A percentile compares a stretch with the other conserved stretches of the same genome.
These are phyloP conservation scores for Apocynum venetum DNA, from an alignment of 257 asterid species.

Conservation along the genomic window DNA sequence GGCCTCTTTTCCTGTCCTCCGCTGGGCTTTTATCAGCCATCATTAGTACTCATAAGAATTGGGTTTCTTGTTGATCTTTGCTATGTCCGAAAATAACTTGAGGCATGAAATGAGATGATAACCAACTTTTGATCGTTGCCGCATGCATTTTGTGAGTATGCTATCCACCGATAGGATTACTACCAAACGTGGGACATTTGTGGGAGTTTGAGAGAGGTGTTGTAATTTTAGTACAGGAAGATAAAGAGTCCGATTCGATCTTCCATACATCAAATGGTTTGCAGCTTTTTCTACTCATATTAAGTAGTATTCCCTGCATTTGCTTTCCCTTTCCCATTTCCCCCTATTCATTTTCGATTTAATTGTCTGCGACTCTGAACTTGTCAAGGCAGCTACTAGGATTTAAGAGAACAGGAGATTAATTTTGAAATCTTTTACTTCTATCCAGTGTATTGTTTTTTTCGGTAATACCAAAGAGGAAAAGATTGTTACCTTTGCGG, in stretches of 20 bases:
- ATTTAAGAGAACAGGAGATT: background rate
- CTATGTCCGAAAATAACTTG: background rate
- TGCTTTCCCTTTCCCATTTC: background rate
- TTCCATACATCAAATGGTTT: background rate
- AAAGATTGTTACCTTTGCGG: background rate
- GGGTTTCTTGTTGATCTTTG: constrained; percentile 54
- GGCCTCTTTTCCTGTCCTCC: constrained; percentile 51
- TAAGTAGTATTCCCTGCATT: background rate
- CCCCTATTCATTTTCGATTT: background rate
- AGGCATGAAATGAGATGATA: background rate
- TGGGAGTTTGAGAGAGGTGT: background rate
- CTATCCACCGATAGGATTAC: background rate
- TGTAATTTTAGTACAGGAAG: background rate
- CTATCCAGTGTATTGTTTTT: too few species aligned
- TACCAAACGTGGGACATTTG: background rate
- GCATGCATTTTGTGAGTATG: background rate
- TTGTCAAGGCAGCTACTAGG: background rate
- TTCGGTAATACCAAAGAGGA: background rate
- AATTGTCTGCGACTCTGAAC: background rate
- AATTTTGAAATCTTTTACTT: too few species aligned
- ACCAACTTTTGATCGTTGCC: background rate
- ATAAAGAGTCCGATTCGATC: background rate
- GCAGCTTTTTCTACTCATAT: background rate
- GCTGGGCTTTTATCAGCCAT: constrained; percentile 74
- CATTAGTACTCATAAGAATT: constrained; percentile 85